Percentiles rank a stretch among this genome's conserved stretches.
phyloP scores from a whole-genome alignment of 331 rosid genomes.

The Malus hybrid region DNA sequence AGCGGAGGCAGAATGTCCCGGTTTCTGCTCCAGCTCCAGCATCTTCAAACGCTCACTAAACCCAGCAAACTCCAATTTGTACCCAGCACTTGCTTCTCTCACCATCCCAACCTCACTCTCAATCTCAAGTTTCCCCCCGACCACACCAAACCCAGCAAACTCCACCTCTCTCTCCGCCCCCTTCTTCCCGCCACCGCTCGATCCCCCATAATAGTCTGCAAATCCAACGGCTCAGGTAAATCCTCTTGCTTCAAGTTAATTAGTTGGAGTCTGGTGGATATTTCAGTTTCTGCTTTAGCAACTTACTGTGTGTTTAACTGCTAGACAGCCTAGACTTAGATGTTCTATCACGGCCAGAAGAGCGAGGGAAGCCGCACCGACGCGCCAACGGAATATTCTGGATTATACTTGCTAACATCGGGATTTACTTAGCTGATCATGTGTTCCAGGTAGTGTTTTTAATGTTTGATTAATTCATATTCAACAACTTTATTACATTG shows the following conservation, averaged over 20 bases:
- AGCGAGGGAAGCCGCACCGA: constrained; percentile 42
- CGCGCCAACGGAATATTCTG: constrained; percentile 85
- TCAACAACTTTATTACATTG: too few species aligned
- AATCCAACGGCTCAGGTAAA: constrained; percentile 51
- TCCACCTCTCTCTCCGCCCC: constrained; percentile 13
- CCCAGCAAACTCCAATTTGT: constrained; percentile 1
- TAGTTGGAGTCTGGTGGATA: not conserved
- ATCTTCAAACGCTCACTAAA: constrained; percentile 9
- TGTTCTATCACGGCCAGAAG: constrained; percentile 49
- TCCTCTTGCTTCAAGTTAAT: constrained; percentile 24
- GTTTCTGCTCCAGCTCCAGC: constrained; percentile 25
- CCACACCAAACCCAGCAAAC: not conserved
- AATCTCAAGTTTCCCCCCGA: not conserved
- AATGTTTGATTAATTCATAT: too few species aligned
- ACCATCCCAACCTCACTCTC: constrained; percentile 2
- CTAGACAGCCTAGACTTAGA: constrained; percentile 20
- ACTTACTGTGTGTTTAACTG: constrained; percentile 20
- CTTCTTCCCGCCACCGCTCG: constrained; percentile 10
- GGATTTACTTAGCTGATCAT: constrained; percentile 71
- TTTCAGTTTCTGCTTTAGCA: constrained; percentile 1
- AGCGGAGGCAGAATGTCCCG: not conserved
- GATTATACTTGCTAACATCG: constrained; percentile 76
- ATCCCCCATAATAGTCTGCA: constrained; percentile 32
- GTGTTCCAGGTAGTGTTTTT: constrained; percentile 50
- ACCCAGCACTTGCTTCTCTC: constrained; percentile 18